Evolutionary conservation across 371 early-diverging fungal genomes (phyloP).

Genomic region (Funneliformis caledonium): DNA sequence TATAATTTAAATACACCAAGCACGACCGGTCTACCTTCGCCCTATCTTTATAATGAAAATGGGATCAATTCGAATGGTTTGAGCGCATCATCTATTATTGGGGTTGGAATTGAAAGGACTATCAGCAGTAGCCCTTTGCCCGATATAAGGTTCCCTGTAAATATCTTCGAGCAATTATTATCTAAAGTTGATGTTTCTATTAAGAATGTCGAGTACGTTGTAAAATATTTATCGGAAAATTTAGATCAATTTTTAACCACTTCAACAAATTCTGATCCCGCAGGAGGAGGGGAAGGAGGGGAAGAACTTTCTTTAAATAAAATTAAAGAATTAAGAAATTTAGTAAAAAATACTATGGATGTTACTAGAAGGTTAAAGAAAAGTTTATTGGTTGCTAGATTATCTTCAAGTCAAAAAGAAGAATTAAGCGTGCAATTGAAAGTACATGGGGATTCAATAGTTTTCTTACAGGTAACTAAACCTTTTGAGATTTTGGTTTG

Average conservation of each 20-base stretch:
- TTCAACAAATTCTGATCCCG: neutral
- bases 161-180: constrained; percentile 17
- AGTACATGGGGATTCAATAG: constrained; percentile 17
- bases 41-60: neutral
- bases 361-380: constrained; percentile 35
- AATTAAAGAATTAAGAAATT: constrained; percentile 17
- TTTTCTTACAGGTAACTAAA: constrained; percentile 34
- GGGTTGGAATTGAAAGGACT: neutral
- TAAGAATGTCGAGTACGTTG: constrained; percentile 16
- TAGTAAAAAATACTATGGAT: constrained; percentile 14
- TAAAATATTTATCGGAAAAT: constrained; percentile 20
- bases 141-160: neutral
- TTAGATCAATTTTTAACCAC: neutral
- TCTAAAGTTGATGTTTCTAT: constrained; percentile 24
- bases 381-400: neutral
- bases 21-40: neutral
- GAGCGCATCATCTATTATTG: neutral
- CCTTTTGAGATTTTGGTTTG: neutral
- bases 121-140: neutral
- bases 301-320: neutral
- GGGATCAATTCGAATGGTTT: neutral
- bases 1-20: constrained; percentile 12
- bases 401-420: neutral
- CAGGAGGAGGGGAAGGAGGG: neutral
- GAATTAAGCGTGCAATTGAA: constrained; percentile 22